Conservation (phyloP, 75 land plant species). For the Cunninghamia lanceolata region DNA sequence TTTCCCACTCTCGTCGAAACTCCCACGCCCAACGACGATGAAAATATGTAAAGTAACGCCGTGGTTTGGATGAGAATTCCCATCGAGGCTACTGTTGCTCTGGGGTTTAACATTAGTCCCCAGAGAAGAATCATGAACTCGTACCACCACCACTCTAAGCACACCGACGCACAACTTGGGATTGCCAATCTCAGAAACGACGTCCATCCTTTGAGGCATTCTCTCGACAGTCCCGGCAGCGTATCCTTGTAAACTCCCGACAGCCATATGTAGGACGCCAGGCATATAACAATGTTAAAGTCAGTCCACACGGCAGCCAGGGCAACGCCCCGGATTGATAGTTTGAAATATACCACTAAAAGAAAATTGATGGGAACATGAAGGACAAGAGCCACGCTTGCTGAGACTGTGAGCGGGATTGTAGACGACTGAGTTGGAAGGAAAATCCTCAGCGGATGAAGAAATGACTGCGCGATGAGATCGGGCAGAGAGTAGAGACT, state of each 20-base stretch:
- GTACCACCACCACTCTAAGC: constrained; percentile 62
- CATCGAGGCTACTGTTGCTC: constrained; percentile 37
- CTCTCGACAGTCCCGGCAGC: constrained; percentile 8
- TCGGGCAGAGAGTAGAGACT: no score
- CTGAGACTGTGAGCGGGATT: neutral
- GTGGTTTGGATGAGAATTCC: constrained; percentile 48
- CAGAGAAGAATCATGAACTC: constrained; percentile 39
- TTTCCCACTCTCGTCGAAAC: constrained; percentile 51
- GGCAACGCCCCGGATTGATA: constrained; percentile 34
- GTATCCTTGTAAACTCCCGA: constrained; percentile 20
- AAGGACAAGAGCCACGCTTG: constrained; percentile 17
- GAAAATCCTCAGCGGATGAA: no score
- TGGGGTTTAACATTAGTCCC: constrained; percentile 29
- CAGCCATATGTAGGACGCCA: constrained; percentile 6
- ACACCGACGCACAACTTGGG: constrained; percentile 44
- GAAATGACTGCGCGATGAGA: no score
- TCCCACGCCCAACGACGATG: constrained; percentile 38
- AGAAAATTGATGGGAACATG: constrained; percentile 8
- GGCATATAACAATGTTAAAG: constrained; percentile 20
- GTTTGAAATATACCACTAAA: constrained; percentile 16
- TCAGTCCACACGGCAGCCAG: constrained; percentile 23
- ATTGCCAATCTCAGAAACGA: constrained; percentile 26
- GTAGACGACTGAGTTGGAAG: no score
- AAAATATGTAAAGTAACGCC: constrained; percentile 39
- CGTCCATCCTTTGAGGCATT: constrained; percentile 31